Conservation (phyloP, 805 yeast genomes). For the Grigorovia jiainica region DNA sequence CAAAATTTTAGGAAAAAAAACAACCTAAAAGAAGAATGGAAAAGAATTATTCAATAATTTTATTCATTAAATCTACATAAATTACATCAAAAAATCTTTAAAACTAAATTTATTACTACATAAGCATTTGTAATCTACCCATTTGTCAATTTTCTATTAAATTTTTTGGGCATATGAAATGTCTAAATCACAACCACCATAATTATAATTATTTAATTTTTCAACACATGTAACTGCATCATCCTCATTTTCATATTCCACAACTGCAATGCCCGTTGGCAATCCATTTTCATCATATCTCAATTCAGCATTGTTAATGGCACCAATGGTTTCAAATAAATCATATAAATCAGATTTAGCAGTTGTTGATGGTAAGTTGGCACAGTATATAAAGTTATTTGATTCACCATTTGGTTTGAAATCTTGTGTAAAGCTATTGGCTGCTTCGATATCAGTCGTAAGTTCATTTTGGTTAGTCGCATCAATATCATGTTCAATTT, state of each 20-base stretch:
- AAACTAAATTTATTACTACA: no score
- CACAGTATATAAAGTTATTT: conserved; percentile 54
- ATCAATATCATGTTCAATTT: background rate
- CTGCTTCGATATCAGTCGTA: background rate
- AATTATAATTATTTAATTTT: conserved; percentile 68
- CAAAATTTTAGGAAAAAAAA: no score
- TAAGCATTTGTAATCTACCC: no score
- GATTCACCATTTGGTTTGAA: conserved; percentile 55
- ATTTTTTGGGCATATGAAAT: conserved; percentile 54
- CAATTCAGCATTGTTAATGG: conserved; percentile 67
- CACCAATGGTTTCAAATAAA: conserved; percentile 76
- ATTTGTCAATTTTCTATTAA: no score
- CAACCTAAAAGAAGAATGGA: no score
- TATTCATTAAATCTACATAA: no score
- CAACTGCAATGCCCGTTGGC: conserved; percentile 80
- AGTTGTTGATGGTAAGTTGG: conserved; percentile 85
- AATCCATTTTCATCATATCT: conserved; percentile 52
- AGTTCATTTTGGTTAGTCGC: background rate
- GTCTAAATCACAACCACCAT: conserved; percentile 69
- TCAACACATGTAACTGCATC: conserved; percentile 67
- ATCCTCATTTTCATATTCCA: conserved; percentile 56
- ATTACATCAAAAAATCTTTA: no score
- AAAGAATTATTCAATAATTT: no score
- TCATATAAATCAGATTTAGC: conserved; percentile 75
- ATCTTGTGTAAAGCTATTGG: conserved; percentile 51